These are phyloP conservation scores for Aethionema arabicum DNA, from an alignment of 345 rosid species.

Conservation along the genomic window DNA sequence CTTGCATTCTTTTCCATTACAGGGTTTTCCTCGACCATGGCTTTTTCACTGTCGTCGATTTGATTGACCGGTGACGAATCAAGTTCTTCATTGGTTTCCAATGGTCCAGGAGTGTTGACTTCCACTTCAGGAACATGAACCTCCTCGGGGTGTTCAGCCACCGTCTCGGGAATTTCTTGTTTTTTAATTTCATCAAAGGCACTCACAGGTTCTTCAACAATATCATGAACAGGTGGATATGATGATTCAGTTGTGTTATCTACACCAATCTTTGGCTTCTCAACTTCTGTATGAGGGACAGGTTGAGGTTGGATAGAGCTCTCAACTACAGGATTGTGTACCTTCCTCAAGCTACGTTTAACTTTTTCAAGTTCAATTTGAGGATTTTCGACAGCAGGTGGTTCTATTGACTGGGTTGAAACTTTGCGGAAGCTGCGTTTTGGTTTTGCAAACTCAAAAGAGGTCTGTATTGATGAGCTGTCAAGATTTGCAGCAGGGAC, in stretches of 20 bases:
- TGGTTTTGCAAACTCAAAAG: slow-evolving; percentile 66
- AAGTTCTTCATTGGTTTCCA: slow-evolving; percentile 41
- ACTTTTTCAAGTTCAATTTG: slow-evolving; percentile 89
- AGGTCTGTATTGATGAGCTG: slow-evolving; percentile 38
- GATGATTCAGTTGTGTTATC: slow-evolving; percentile 44
- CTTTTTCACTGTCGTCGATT: slow-evolving; percentile 33
- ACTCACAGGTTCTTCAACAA: slow-evolving; percentile 39
- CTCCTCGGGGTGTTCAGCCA: slow-evolving; percentile 29
- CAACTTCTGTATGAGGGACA: slow-evolving; percentile 53
- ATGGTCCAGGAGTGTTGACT: slow-evolving; percentile 39
- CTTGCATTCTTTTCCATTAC: slow-evolving; percentile 35
- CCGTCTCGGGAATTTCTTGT: slow-evolving; percentile 30
- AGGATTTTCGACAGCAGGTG: slow-evolving; percentile 63
- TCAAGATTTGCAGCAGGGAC: slow-evolving; percentile 57
- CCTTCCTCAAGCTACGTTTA: slow-evolving; percentile 85
- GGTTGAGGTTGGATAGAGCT: slow-evolving; percentile 57
- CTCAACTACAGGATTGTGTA: slow-evolving; percentile 67
- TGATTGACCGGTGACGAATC: slow-evolving; percentile 38
- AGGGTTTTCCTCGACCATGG: slow-evolving; percentile 41
- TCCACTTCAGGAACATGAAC: slow-evolving; percentile 35
- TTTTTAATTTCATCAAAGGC: slow-evolving; percentile 40
- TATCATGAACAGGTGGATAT: slow-evolving; percentile 33
- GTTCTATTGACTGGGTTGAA: slow-evolving; percentile 55
- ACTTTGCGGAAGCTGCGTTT: slow-evolving; percentile 65
- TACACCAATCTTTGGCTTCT: slow-evolving; percentile 49